These are phyloP conservation scores for Aspergillus chevalieri DNA, from an alignment of 2,329 filamentous ascomycete species.

Conservation along the genomic window DNA sequence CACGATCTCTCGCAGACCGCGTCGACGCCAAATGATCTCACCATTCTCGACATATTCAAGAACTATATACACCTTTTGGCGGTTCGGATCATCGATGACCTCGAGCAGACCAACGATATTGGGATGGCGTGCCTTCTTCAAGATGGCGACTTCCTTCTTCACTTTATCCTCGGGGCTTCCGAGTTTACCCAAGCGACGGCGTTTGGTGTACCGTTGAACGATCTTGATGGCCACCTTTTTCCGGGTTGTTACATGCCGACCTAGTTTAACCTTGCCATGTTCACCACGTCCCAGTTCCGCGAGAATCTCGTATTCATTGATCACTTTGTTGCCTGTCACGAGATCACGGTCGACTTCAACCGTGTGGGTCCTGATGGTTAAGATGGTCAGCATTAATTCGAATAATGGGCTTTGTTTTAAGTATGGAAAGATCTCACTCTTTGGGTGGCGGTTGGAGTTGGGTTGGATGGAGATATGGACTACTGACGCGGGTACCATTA, in stretches of 20 bases:
- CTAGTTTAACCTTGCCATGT: constrained; percentile 96
- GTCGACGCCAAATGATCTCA: constrained; percentile 89
- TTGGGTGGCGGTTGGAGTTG: constrained; percentile 67
- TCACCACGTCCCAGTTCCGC: constrained; percentile 93
- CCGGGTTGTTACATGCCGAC: constrained; percentile 67
- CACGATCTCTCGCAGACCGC: constrained; percentile 76
- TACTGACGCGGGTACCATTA: constrained; percentile 39
- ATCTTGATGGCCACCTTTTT: constrained; percentile 96
- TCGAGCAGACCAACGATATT: constrained; percentile 94
- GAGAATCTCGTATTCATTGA: constrained; percentile 97
- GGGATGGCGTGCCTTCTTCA: constrained; percentile 97
- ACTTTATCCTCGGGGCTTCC: constrained; percentile 66
- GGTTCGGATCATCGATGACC: constrained; percentile 92
- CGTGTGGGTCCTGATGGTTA: constrained; percentile 64
- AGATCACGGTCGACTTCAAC: constrained; percentile 85
- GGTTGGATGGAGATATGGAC: constrained; percentile 63
- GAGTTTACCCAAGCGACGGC: constrained; percentile 73
- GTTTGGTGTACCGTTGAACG: constrained; percentile 91
- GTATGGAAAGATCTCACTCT: constrained; percentile 53
- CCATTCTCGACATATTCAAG: constrained; percentile 91
- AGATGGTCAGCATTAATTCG: neutral
- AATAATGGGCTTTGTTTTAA: no score
- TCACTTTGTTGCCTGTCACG: constrained; percentile 85
- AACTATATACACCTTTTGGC: constrained; percentile 97
- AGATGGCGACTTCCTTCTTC: constrained; percentile 92